Evolutionary conservation across 768 basidiomycete species (phyloP).

Genomic region (Clitopilus passeckerianus): DNA sequence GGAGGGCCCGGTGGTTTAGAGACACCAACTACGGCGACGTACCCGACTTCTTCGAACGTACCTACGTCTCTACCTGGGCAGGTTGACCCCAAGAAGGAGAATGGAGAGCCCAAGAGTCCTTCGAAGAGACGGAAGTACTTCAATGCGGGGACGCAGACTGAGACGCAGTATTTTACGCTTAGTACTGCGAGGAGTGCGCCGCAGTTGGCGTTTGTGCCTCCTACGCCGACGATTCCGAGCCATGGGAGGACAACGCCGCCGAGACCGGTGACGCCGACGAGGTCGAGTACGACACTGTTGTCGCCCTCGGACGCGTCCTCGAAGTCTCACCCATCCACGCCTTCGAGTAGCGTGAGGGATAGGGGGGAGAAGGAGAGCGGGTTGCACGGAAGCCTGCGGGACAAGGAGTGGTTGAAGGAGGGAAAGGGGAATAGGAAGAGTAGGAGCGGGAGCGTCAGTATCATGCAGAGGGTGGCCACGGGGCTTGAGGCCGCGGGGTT

Average conservation of each 20-base stretch:
- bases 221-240: constrained; percentile 58
- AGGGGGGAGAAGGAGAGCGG: constrained; percentile 41
- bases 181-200: constrained; percentile 40
- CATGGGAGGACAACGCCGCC: constrained; percentile 46
- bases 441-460: constrained; percentile 87
- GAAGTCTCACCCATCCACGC: constrained; percentile 67
- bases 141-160: constrained; percentile 43
- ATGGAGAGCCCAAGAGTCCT: constrained; percentile 12
- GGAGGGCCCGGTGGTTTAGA: constrained; percentile 27
- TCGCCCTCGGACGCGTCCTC: constrained; percentile 54
- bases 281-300: constrained; percentile 40
- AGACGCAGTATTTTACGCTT: constrained; percentile 19
- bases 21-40: constrained; percentile 4
- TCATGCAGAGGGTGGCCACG: constrained; percentile 94
- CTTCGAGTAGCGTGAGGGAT: constrained; percentile 55
- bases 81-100: background rate
- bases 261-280: constrained; percentile 36
- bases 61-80: constrained; percentile 9
- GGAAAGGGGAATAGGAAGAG: constrained; percentile 56
- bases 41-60: constrained; percentile 1
- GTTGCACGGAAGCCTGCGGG: constrained; percentile 42
- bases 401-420: constrained; percentile 33
- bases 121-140: constrained; percentile 27
- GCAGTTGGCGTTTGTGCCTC: constrained; percentile 68
- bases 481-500: constrained; percentile 83